These are phyloP conservation scores for Oropetium thomaeum DNA, from an alignment of 176 grass and related monocot species.

Conservation along the genomic window DNA sequence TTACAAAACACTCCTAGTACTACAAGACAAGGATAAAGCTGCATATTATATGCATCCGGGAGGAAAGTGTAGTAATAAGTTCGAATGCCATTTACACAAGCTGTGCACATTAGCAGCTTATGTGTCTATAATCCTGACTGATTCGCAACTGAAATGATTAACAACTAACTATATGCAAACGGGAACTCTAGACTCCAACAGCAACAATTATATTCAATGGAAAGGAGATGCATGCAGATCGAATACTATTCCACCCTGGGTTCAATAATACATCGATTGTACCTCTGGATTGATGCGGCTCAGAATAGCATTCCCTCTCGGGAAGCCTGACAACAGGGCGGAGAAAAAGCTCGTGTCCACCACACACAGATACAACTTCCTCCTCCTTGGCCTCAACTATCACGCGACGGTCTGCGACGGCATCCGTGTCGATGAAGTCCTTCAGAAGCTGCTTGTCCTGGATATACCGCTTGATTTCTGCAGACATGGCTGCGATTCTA, in stretches of 20 bases:
- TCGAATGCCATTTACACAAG: no score
- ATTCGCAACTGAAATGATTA: no score
- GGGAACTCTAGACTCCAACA: neutral
- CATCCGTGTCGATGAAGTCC: conserved; percentile 76
- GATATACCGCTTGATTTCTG: conserved; percentile 87
- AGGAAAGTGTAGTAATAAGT: neutral
- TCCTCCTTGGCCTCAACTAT: conserved; percentile 59
- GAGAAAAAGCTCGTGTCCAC: conserved; percentile 50
- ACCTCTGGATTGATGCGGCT: conserved; percentile 97
- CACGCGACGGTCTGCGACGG: conserved; percentile 59
- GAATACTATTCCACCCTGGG: no score
- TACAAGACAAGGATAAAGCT: neutral
- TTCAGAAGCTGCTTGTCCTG: conserved; percentile 83
- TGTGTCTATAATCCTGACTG: no score
- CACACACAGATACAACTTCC: conserved; percentile 48
- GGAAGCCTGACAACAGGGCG: conserved; percentile 79
- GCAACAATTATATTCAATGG: neutral
- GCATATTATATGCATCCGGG: conserved; percentile 12
- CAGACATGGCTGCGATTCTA: conserved; percentile 80
- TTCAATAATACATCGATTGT: conserved; percentile 14
- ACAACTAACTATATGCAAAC: neutral
- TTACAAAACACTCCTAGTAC: conserved; percentile 3
- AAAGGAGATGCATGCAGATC: conserved; percentile 1
- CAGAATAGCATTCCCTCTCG: conserved; percentile 78
- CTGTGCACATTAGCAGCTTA: no score